Evolutionary conservation across 2,329 filamentous ascomycete species (phyloP).

Genomic region (Lasiodiplodia sp.): DNA sequence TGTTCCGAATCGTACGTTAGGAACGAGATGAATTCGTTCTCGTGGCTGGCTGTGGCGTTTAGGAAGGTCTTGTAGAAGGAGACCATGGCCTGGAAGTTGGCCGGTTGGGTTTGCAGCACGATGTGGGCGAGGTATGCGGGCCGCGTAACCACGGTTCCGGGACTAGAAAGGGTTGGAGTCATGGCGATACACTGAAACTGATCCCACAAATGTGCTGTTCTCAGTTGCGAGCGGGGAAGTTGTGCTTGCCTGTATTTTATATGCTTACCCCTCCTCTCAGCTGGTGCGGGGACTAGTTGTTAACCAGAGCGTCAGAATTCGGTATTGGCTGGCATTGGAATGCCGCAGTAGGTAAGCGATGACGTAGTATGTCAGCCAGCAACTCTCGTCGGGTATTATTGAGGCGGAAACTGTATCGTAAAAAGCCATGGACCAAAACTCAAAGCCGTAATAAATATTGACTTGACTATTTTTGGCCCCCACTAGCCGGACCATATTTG

Average conservation of each 20-base stretch:
- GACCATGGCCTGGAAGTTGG: slow-evolving; percentile 41
- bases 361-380: background rate
- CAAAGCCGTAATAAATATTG: too few relatives aligned
- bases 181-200: background rate
- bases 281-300: background rate
- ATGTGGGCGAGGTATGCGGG: slow-evolving; percentile 38
- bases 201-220: too few relatives aligned
- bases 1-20: slow-evolving; percentile 57
- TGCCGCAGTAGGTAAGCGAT: background rate
- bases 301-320: background rate
- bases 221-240: too few relatives aligned
- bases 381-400: too few relatives aligned
- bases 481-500: too few relatives aligned
- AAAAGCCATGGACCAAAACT: too few relatives aligned
- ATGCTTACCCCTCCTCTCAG: background rate
- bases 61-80: slow-evolving; percentile 50
- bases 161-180: background rate
- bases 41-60: slow-evolving; percentile 40
- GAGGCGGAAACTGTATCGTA: too few relatives aligned
- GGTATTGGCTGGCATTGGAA: background rate
- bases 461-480: too few relatives aligned
- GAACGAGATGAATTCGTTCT: slow-evolving; percentile 43
- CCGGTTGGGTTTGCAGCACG: slow-evolving; percentile 38
- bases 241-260: background rate
- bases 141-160: background rate